Evolutionary conservation across 169 alveolate species (phyloP).

Genomic region (Cryptosporidium canis): DNA sequence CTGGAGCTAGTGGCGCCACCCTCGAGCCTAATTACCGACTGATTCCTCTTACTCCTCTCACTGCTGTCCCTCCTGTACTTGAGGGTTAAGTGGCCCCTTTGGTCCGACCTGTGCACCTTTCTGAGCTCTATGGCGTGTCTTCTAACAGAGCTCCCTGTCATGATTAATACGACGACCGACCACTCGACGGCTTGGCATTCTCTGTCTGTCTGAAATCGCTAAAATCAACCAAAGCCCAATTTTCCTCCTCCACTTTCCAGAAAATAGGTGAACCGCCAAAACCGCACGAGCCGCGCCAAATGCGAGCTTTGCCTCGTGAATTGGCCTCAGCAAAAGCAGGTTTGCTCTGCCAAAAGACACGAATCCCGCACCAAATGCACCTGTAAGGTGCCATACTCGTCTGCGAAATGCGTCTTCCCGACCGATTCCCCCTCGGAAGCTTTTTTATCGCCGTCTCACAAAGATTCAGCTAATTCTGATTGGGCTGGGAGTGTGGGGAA

Average conservation of each 20-base stretch:
- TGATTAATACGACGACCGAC: neutral
- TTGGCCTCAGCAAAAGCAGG: no score
- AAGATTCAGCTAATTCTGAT: no score
- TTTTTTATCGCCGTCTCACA: no score
- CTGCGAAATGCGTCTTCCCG: no score
- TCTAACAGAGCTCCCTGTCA: slow-evolving; percentile 20
- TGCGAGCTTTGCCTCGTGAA: no score
- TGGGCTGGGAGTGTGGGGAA: slow-evolving; percentile 19
- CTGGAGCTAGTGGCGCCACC: neutral
- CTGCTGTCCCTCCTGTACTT: slow-evolving; percentile 21
- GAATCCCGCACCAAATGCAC: no score
- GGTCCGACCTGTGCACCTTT: slow-evolving; percentile 47
- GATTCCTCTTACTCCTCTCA: neutral
- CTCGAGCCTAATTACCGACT: neutral
- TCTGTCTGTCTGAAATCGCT: neutral
- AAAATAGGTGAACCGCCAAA: neutral
- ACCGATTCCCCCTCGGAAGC: no score
- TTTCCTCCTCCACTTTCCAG: neutral
- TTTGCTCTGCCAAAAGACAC: no score
- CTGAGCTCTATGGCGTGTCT: slow-evolving; percentile 6
- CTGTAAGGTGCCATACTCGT: no score
- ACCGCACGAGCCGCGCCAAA: no score
- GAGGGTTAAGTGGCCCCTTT: slow-evolving; percentile 40
- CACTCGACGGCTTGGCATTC: neutral
- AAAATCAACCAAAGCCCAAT: neutral